Percentiles rank a stretch among this genome's conserved stretches.
Conservation (phyloP, 2,329 filamentous ascomycete genomes). For the Colletotrichum liriopes region DNA sequence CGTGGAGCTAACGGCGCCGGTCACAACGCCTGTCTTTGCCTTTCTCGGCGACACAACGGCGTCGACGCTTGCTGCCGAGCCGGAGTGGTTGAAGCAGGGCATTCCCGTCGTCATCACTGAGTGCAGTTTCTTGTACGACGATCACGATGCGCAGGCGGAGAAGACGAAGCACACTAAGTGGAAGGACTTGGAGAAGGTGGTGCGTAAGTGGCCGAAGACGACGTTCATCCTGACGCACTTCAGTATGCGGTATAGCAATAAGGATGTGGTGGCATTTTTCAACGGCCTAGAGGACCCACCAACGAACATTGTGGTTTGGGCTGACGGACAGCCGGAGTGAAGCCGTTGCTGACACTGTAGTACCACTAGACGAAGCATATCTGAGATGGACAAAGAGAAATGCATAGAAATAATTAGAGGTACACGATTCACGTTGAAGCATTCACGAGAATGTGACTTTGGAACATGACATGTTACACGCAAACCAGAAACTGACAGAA, state of each 20-base stretch:
- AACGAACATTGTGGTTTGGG: conserved; percentile 63
- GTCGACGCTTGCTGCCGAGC: conserved; percentile 55
- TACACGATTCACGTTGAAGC: neutral
- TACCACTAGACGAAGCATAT: neutral
- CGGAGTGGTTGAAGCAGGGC: conserved; percentile 56
- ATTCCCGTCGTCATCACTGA: conserved; percentile 65
- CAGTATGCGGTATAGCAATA: conserved; percentile 60
- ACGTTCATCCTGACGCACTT: conserved; percentile 65
- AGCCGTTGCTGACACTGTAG: too few relatives aligned
- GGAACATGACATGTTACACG: neutral
- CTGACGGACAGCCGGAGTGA: conserved; percentile 52
- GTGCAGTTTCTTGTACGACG: conserved; percentile 63
- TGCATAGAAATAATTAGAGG: neutral
- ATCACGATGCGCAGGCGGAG: conserved; percentile 60
- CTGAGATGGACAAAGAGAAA: neutral
- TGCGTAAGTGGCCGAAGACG: conserved; percentile 59
- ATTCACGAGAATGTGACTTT: neutral
- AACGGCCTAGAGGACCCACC: conserved; percentile 56
- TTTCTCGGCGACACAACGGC: conserved; percentile 65
- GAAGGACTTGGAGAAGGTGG: conserved; percentile 61
- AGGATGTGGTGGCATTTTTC: conserved; percentile 60
- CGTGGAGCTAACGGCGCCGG: conserved; percentile 57
- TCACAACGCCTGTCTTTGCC: conserved; percentile 59
- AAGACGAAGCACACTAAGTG: conserved; percentile 65
- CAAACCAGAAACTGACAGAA: neutral